Base-by-base conservation (phyloP, 176 grass and related monocot species). In the Phragmites australis region DNA sequence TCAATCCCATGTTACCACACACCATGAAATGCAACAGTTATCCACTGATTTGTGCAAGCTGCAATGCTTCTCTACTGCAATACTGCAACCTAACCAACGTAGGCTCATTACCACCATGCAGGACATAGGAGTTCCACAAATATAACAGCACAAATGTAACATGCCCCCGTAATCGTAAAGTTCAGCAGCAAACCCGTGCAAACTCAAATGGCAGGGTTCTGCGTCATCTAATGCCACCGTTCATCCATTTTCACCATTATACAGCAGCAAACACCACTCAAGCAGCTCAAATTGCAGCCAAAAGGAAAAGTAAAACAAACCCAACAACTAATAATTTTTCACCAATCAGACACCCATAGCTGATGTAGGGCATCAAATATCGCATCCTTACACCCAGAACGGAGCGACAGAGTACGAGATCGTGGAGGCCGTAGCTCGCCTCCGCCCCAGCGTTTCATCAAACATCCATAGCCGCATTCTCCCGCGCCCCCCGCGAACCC, bases 401-500 rank as follows among this genome's bases (percentile, higher is more conserved):
- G 42, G 49, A 55, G 9, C 11, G 6, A 23, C 43, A 40, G 29
- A 51, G 29, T 60, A 30, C 17, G 30, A 51, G 22, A 62, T 19
- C 22, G 12, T n/a, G 17, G 42, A 71, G 43, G 43, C 17, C 68
- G 74, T n/a, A 78, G 21, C 45, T 85, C 83, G 60, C 37, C 48
- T 8, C 66, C 40, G 3, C 14, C 52, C 68, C 74, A 80, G 72
- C 31, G 69, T 68, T 14, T 50, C 50, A 74, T 79, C 25, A 57
- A 69, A n/a, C 63, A 44, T 65, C 48, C 31, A 69, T 29, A 31
- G 22, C 40, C 25, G 25, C 48, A 42, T 16, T 73, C 31, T 54
- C n/a, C 22, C 46, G 50, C 43, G 14, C 41, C 22, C 32, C 55
- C 23, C 13, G 15, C 42, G 75, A 67, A 46, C 63, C 44, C 52